Conservation (phyloP, 2,329 filamentous ascomycete genomes). For the Ascochyta pisi region DNA sequence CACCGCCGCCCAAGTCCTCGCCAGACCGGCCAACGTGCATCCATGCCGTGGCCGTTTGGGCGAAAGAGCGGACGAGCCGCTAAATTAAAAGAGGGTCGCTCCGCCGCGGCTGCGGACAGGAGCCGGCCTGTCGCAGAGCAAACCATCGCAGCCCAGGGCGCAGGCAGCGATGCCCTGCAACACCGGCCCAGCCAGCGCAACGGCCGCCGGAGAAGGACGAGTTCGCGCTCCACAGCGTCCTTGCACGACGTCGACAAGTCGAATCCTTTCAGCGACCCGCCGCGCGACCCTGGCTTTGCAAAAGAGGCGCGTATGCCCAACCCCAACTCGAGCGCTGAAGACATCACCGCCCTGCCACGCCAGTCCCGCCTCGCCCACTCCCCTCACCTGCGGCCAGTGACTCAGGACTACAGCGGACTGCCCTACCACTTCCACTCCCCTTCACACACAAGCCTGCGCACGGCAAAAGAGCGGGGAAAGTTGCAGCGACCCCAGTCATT, state of each 20-base stretch:
- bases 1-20: constrained; percentile 9
- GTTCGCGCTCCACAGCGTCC: constrained; percentile 43
- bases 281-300: constrained; percentile 28
- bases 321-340: constrained; percentile 47
- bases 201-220: constrained; percentile 39
- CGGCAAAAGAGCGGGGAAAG: constrained; percentile 52
- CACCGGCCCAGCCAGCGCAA: constrained; percentile 36
- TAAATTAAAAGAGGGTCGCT: constrained; percentile 50
- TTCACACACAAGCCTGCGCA: constrained; percentile 45
- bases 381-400: constrained; percentile 56
- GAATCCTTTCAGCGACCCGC: constrained; percentile 22
- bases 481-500: constrained; percentile 57
- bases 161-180: constrained; percentile 34
- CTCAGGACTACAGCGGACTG: constrained; percentile 50
- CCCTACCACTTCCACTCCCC: constrained; percentile 54
- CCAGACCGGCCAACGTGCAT: constrained; percentile 16
- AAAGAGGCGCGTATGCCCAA: constrained; percentile 26
- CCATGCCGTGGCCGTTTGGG: constrained; percentile 85
- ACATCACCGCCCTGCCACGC: constrained; percentile 57
- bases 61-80: constrained; percentile 73
- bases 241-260: constrained; percentile 40
- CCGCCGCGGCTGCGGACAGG: constrained; percentile 61
- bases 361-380: constrained; percentile 52
- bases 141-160: constrained; percentile 24
- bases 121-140: constrained; percentile 43